Evolutionary conservation across 768 basidiomycete species (phyloP).

Genomic region (Lactarius sp.): DNA sequence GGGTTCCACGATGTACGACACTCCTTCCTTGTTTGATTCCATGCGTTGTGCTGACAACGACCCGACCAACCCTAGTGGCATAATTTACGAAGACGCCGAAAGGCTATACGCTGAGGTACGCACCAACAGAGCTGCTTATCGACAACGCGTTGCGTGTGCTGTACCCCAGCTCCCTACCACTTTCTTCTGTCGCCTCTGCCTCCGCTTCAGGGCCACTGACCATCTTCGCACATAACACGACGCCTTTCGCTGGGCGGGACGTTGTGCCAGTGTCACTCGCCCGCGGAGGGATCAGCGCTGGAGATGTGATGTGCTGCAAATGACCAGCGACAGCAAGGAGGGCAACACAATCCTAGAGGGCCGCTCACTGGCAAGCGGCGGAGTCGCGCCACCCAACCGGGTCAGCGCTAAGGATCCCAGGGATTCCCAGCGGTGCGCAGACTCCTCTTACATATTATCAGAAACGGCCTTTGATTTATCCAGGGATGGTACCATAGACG

Average conservation of each 20-base stretch:
- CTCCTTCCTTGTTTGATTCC: neutral
- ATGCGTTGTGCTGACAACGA: neutral
- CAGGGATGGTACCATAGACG: conserved; percentile 12
- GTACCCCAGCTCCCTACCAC: conserved; percentile 46
- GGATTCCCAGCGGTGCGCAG: conserved; percentile 2
- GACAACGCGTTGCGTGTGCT: conserved; percentile 72
- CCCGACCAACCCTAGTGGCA: conserved; percentile 50
- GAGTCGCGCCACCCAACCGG: conserved; percentile 28
- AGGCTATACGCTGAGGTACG: conserved; percentile 75
- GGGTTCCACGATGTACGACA: conserved; percentile 78
- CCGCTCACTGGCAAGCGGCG: conserved; percentile 33
- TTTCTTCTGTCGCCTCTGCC: conserved; percentile 30
- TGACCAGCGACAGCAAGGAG: conserved; percentile 54
- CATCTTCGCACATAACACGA: conserved; percentile 78
- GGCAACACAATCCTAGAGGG: conserved; percentile 71
- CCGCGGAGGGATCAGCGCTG: conserved; percentile 36
- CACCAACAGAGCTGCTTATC: conserved; percentile 56
- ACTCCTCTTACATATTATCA: neutral
- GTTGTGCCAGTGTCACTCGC: conserved; percentile 62
- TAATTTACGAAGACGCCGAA: conserved; percentile 97
- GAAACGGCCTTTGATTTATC: neutral
- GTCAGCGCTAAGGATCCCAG: neutral
- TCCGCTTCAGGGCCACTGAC: conserved; percentile 32
- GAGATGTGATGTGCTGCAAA: conserved; percentile 59
- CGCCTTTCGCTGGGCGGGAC: conserved; percentile 73